Evolutionary conservation across 441 rosid species (phyloP).

Genomic region (Populus tomentosa): DNA sequence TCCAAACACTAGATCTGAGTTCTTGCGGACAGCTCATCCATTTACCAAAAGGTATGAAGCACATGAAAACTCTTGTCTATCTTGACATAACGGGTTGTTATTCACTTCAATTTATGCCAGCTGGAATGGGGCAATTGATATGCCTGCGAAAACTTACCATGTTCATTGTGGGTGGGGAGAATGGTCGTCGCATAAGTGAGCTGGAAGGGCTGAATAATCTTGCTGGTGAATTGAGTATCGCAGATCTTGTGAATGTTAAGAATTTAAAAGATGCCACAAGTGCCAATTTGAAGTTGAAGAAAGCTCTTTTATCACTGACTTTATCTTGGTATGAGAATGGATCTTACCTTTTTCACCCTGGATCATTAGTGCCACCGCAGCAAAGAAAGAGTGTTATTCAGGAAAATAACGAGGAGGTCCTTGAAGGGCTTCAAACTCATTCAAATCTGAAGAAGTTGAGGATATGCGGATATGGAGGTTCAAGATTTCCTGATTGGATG

Average conservation of each 20-base stretch:
- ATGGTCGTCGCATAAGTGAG: background rate
- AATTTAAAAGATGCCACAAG: background rate
- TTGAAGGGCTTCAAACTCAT: too few relatives aligned
- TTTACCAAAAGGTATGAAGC: constrained; percentile 11
- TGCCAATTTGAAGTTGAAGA: background rate
- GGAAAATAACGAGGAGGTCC: too few relatives aligned
- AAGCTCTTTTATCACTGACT: background rate
- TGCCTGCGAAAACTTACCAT: constrained; percentile 9
- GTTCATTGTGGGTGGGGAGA: too few relatives aligned
- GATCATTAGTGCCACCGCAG: too few relatives aligned
- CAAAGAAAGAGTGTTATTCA: too few relatives aligned
- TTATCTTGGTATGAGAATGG: background rate
- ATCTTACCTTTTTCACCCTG: too few relatives aligned
- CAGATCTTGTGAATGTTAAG: constrained; percentile 8
- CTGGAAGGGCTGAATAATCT: constrained; percentile 1
- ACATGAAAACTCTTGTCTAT: background rate
- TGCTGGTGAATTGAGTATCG: constrained; percentile 6
- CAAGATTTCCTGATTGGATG: too few relatives aligned
- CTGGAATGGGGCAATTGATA: background rate
- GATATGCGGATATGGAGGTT: too few relatives aligned
- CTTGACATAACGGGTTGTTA: background rate
- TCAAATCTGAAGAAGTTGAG: too few relatives aligned
- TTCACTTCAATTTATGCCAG: background rate
- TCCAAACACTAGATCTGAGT: background rate
- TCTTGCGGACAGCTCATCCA: rapidly evolving